Evolutionary conservation across 495 filamentous ascomycete species (phyloP).

Genomic region (Neurospora sp.): DNA sequence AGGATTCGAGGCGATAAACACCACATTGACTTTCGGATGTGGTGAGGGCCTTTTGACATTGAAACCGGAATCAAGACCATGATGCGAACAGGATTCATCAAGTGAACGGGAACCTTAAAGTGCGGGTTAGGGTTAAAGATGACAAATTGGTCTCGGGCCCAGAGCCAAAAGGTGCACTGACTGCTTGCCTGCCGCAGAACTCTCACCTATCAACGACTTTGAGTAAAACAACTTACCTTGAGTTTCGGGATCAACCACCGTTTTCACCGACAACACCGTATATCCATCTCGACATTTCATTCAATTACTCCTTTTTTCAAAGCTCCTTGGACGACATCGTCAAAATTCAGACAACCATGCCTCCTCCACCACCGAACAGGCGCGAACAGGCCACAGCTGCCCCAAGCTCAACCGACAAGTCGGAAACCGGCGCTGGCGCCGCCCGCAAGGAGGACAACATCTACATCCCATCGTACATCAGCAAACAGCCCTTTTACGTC

Average conservation of each 20-base stretch:
- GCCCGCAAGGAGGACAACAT: conserved; percentile 81
- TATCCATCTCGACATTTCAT: too few relatives aligned
- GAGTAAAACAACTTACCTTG: not conserved
- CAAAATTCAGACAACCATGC: not conserved
- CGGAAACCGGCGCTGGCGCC: conserved; percentile 33
- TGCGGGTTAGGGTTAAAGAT: not conserved
- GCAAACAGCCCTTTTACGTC: conserved; percentile 95
- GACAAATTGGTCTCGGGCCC: not conserved
- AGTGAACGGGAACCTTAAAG: not conserved
- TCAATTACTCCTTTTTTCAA: too few relatives aligned
- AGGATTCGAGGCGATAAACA: not conserved
- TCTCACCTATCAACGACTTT: not conserved
- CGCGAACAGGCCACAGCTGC: conserved; percentile 3
- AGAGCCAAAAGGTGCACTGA: not conserved
- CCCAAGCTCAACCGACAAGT: not conserved
- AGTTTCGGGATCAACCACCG: not conserved
- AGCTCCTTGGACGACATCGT: too few relatives aligned
- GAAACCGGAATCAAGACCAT: not conserved
- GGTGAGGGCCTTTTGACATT: not conserved
- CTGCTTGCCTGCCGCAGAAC: not conserved
- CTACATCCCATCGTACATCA: conserved; percentile 97
- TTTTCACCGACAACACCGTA: not conserved
- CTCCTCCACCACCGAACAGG: conserved; percentile 10
- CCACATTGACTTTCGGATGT: not conserved
- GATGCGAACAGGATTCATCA: not conserved